Evolutionary conservation across 2,329 filamentous ascomycete genomes (phyloP).

Genomic region (Dothistroma septosporum): DNA sequence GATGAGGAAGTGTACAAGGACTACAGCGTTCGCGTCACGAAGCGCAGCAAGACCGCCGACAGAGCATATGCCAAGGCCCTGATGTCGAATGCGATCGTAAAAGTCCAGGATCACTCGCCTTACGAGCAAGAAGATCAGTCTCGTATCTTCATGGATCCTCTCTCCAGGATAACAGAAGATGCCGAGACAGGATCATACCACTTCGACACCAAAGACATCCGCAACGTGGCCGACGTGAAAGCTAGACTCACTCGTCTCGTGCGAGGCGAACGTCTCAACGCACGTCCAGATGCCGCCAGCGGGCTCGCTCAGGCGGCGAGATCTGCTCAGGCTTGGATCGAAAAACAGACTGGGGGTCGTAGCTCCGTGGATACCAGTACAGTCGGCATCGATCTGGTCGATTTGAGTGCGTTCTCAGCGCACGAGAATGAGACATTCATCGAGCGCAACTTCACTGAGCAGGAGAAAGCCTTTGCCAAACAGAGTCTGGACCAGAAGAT

Average conservation of each 20-base stretch:
- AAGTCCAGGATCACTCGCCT: neutral
- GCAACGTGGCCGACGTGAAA: neutral
- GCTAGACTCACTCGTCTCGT: neutral
- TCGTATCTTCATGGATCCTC: neutral
- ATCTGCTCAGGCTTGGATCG: neutral
- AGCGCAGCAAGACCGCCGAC: neutral
- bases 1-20: neutral
- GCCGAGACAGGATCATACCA: neutral
- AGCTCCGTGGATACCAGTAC: neutral
- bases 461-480: constrained; percentile 78
- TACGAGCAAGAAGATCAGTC: neutral
- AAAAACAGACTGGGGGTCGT: neutral
- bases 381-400: constrained; percentile 87
- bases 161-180: neutral
- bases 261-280: neutral
- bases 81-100: neutral
- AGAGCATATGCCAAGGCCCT: neutral
- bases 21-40: neutral
- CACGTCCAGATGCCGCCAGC: neutral
- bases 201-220: neutral
- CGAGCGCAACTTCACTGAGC: constrained; percentile 81
- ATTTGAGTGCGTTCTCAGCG: constrained; percentile 77
- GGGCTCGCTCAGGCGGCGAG: neutral
- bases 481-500: constrained; percentile 74
- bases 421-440: constrained; percentile 88